phyloP scores from a whole-genome alignment of 441 rosid genomes.

The Populus tomentosa region DNA sequence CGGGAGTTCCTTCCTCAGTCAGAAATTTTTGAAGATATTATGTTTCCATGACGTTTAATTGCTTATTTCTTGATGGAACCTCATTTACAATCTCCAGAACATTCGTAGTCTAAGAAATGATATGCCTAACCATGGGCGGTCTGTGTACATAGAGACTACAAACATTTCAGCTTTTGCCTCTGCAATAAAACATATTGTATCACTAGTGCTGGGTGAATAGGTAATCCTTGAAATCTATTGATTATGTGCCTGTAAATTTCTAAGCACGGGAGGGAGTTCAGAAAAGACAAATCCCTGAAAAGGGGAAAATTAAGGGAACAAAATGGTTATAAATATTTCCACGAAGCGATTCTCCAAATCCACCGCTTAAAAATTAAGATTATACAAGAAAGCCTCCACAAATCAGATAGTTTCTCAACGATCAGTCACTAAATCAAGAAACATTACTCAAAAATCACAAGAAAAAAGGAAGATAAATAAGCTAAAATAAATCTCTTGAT shows the following conservation, averaged over 20 bases:
- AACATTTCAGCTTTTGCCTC: background rate
- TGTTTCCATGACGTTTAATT: background rate
- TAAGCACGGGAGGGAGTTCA: too few species aligned
- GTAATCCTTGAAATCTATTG: too few species aligned
- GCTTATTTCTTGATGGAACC: background rate
- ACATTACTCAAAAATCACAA: background rate
- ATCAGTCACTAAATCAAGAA: background rate
- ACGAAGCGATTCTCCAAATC: background rate
- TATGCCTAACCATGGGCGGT: too few species aligned
- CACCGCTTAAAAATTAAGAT: background rate
- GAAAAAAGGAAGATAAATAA: background rate
- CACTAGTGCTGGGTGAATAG: background rate
- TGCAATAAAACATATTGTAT: too few species aligned
- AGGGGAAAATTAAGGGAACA: background rate
- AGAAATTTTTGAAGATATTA: background rate
- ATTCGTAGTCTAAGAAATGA: too few species aligned
- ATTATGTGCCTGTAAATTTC: too few species aligned
- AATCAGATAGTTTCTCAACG: background rate
- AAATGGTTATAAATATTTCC: background rate
- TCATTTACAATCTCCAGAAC: background rate
- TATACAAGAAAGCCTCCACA: background rate
- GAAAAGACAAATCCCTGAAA: background rate
- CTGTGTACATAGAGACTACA: too few species aligned
- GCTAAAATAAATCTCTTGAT: background rate
- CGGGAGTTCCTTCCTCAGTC: background rate